phyloP scores from a whole-genome alignment of 2,329 filamentous ascomycete genomes.

The Colletotrichum truncatum region DNA sequence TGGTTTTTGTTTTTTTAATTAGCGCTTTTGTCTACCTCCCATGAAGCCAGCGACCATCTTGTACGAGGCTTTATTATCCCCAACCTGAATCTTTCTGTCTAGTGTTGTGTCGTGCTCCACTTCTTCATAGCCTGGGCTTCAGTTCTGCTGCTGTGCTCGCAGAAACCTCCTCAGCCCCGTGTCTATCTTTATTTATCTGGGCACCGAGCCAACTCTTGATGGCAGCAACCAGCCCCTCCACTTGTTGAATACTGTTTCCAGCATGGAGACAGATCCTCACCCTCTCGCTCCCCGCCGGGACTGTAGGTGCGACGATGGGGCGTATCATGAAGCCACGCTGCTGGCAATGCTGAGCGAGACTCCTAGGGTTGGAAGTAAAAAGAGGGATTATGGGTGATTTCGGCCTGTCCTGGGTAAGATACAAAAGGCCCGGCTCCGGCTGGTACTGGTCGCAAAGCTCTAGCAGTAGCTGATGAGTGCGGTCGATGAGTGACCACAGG shows the following conservation, averaged over 20 bases:
- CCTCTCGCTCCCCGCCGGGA: slow-evolving; percentile 69
- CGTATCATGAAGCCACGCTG: slow-evolving; percentile 66
- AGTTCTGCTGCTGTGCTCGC: background rate
- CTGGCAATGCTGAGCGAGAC: slow-evolving; percentile 69
- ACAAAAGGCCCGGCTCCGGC: slow-evolving; percentile 40
- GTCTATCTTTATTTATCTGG: background rate
- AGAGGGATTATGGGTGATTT: slow-evolving; percentile 73
- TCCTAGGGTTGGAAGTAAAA: slow-evolving; percentile 65
- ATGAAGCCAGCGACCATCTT: background rate
- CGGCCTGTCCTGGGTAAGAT: slow-evolving; percentile 46
- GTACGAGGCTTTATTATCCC: background rate
- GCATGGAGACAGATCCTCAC: slow-evolving; percentile 76
- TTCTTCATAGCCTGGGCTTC: slow-evolving; percentile 15
- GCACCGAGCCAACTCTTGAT: slow-evolving; percentile 56
- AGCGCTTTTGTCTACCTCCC: background rate
- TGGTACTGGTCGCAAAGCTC: slow-evolving; percentile 39
- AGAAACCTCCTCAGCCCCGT: background rate
- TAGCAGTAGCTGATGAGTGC: slow-evolving; percentile 54
- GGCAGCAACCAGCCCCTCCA: slow-evolving; percentile 59
- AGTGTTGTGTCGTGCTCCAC: background rate
- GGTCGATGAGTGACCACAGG: slow-evolving; percentile 55
- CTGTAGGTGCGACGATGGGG: slow-evolving; percentile 74
- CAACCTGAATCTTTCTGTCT: background rate
- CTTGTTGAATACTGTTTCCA: slow-evolving; percentile 66
- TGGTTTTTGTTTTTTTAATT: too few species aligned